Evolutionary conservation across 345 rosid species (phyloP), one percentile per base, ranked within the genome.

Genomic region (Pistacia vera): DNA sequence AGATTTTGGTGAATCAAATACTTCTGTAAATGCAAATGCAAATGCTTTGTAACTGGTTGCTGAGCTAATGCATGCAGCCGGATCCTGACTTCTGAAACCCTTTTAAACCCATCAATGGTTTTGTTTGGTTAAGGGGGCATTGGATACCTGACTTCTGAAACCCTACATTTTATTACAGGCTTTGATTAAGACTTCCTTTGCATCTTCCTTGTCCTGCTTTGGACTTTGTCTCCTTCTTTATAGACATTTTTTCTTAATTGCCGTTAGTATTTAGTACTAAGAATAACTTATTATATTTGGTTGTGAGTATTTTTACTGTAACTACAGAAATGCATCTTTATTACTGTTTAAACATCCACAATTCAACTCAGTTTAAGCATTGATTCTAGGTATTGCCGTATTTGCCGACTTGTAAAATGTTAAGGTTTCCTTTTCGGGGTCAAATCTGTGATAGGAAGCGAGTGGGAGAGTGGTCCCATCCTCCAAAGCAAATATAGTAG

Each of bases 111-210:
- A 56, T 64, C 30, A 38, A 5, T 14, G 13, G 5, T 22, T 62
- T 63, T 71, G 68, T 62, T 71, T 62, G 68, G 74, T 49, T 20
- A 12, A 75, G 11, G 49, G 41, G 30, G 72, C 88, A 80, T 85
- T 71, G 86, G 88, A 85, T 85, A 17, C 85, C 81, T 66, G 69
- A 59, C 81, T 54, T 58, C 46, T 64, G 68, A 73, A 71, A 51
- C 76, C 81, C 18, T 72, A 36, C 41, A 22, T 71, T 64, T 51
- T 33, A 36, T 60, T 25, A 38, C 57, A 44, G 28, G 63, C 72
- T 20, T 20, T 76, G 65, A 68, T 38, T 25, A 46, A 69, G 76
- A 65, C 73, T 58, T 55, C 30, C 68, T 66, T 67, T 60, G 55
- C 54, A 25, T 33, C 71, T 63, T 28, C 68, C 65, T 64, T 66